These are phyloP conservation scores for Chlorella sp. DNA, from an alignment of 139 green algal genomes.

Conservation along the genomic window DNA sequence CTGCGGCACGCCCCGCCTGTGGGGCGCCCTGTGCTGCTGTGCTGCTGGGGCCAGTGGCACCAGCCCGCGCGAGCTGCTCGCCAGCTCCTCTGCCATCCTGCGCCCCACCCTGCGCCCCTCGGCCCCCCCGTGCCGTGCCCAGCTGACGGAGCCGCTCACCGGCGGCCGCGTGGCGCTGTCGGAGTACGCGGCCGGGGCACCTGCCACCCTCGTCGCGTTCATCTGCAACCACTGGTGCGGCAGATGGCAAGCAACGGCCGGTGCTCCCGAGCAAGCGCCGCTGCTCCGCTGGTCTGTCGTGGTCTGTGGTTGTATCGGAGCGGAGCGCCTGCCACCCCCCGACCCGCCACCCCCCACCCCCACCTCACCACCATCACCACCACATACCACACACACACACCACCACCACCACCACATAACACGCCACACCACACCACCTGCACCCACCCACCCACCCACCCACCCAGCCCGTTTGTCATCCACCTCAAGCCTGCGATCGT, in stretches of 20 bases:
- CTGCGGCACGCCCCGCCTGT: background rate
- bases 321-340: background rate
- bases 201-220: conserved; percentile 72
- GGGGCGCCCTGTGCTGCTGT: background rate
- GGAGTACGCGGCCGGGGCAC: conserved; percentile 38
- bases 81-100: background rate
- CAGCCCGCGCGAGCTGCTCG: too few relatives aligned
- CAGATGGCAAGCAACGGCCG: background rate
- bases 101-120: background rate
- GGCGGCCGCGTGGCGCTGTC: conserved; percentile 51
- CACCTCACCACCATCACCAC: background rate
- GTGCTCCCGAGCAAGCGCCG: background rate
- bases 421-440: background rate
- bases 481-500: conserved; percentile 65
- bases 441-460: background rate
- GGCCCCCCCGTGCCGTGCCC: background rate
- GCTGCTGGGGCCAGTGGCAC: background rate
- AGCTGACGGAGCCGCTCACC: conserved; percentile 71
- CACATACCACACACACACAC: background rate
- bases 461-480: conserved; percentile 73
- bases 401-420: background rate
- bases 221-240: conserved; percentile 74
- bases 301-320: too few relatives aligned
- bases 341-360: background rate
- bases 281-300: background rate